Evolutionary conservation across 2,329 filamentous ascomycete species (phyloP).

Genomic region (Emergomyces pasteurianus): DNA sequence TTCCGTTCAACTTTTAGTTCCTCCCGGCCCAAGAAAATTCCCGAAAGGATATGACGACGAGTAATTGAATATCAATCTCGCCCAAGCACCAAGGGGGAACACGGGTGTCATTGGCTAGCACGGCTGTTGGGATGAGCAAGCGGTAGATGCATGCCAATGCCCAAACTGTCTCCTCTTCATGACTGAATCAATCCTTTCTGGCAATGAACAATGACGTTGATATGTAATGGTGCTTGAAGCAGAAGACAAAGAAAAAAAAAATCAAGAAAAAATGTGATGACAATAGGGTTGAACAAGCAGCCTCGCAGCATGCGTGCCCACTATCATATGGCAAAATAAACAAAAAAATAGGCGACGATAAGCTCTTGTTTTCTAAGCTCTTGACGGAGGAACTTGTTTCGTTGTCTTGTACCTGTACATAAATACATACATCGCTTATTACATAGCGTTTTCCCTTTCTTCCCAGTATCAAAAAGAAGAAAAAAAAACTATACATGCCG

Average conservation of each 20-base stretch:
- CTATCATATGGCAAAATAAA: not conserved
- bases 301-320: no score
- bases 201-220: not conserved
- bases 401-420: not conserved
- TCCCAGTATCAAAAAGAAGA: not conserved
- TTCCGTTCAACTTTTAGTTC: conserved; percentile 23
- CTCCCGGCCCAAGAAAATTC: conserved; percentile 33
- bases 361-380: not conserved
- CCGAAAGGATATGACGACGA: conserved; percentile 38
- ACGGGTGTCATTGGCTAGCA: not conserved
- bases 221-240: not conserved
- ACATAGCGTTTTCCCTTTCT: not conserved
- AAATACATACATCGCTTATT: not conserved
- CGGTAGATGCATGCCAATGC: not conserved
- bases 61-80: conserved; percentile 10
- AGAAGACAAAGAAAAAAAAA: not conserved
- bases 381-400: not conserved
- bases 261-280: not conserved
- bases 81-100: not conserved
- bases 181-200: not conserved
- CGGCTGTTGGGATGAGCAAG: not conserved
- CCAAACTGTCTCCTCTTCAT: not conserved
- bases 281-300: no score
- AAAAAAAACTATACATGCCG: no score
- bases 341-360: not conserved